Evolutionary conservation across 2,329 filamentous ascomycete species (phyloP), one percentile per base, ranked within the genome.

Genomic region (Fusarium agapanthi): DNA sequence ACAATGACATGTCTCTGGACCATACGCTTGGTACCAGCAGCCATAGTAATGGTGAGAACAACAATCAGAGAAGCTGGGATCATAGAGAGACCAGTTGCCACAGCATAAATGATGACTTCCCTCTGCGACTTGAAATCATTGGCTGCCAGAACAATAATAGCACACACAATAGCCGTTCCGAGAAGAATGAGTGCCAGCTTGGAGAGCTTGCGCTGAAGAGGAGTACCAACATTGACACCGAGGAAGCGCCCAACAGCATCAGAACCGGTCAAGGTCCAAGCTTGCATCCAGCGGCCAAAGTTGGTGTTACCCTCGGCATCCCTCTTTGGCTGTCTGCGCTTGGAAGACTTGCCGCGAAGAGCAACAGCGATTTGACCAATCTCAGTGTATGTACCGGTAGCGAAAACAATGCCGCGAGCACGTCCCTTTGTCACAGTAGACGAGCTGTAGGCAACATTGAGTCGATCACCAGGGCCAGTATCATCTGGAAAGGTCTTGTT

Each of bases 201-300:
- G 48, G 90, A 91, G 15, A 93, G 84, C 76, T 91, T 92, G 69
- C 88, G 86, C 78, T 93, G 90, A 26, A 93, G 84, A 2, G 91
- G 92, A 9, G 91, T 93, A 44, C 92, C 91, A 11, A 91, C 87
- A 63, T 88, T 91, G 70, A 92, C 86, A 48, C 91, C 91, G 8
- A 93, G 84, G 76, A 93, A 92, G 24, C 86, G 84, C 6, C 89
- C 89, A 56, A 91, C 80, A 12, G 87, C 87, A 78, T 91, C 89
- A 14, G 84, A 86, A 43, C 78, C 71, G 11, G 83, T 85, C 38
- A 84, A 70, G 1, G 76, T 76, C 80, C 80, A 83, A 3, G 83
- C 81, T 58, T 83, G 72, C 35, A 81, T 56, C 67, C 80, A 81
- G 35, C 79, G 80, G 28, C 69, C 78, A 47, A 77, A 64, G 14